Percentiles rank a stretch among this genome's conserved stretches.
Evolutionary conservation across 257 asterid genomes (phyloP).

Genomic region (Solanum infundibuliforme): DNA sequence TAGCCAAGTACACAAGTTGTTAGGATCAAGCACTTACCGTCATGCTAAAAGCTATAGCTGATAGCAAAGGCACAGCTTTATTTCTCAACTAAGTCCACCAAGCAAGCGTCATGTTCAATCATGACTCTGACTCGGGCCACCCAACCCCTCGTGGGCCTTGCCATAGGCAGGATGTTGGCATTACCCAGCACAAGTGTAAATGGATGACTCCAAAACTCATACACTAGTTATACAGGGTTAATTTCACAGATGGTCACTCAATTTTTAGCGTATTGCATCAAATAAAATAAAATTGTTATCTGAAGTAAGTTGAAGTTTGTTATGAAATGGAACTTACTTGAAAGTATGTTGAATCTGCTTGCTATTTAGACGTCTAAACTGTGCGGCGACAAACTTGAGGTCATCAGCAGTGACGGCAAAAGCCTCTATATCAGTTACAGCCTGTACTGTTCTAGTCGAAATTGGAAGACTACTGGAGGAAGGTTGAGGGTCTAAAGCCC

Average conservation of each 20-base stretch:
- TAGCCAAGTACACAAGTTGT: background rate
- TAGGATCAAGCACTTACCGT: background rate
- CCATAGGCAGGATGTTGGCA: background rate
- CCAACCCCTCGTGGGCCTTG: background rate
- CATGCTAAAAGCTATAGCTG: background rate
- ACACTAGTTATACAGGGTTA: constrained; percentile 6
- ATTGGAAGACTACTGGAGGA: background rate
- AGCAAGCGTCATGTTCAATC: background rate
- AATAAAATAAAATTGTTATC: background rate
- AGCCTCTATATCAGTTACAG: background rate
- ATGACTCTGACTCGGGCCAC: background rate
- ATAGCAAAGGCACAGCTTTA: background rate
- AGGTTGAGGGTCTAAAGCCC: constrained; percentile 3
- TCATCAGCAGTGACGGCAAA: constrained; percentile 5
- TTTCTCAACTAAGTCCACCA: background rate
- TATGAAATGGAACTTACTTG: background rate
- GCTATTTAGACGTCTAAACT: constrained; percentile 4
- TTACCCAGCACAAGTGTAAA: background rate
- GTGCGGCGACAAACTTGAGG: constrained; percentile 2
- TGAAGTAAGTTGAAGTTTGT: background rate
- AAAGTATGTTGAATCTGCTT: background rate
- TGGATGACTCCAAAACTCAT: constrained; percentile 24
- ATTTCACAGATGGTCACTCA: background rate
- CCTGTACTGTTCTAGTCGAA: background rate
- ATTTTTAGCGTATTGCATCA: background rate